Percentiles rank a stretch among this genome's conserved stretches.
These are phyloP conservation scores for Penicillium odoratum DNA, from an alignment of 495 filamentous ascomycete species.

Conservation along the genomic window DNA sequence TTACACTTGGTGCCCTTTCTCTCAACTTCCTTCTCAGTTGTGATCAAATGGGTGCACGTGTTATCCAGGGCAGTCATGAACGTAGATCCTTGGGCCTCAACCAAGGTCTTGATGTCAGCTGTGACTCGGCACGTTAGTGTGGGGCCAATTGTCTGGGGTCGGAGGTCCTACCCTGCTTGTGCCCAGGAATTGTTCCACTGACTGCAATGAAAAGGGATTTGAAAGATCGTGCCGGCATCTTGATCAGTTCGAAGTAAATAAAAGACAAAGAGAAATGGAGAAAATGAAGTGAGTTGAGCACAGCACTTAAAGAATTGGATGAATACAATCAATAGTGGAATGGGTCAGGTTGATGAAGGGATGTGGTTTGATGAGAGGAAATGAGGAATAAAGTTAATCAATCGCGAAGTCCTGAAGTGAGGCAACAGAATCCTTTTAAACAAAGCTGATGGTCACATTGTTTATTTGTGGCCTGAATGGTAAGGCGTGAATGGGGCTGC, in stretches of 20 bases:
- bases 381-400: neutral
- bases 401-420: neutral
- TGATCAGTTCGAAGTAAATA: neutral
- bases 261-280: neutral
- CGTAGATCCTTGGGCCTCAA: constrained; percentile 51
- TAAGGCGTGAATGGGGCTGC: neutral
- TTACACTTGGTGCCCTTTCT: constrained; percentile 46
- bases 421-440: neutral
- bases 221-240: constrained; percentile 36
- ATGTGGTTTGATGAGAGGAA: too few relatives aligned
- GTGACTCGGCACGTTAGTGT: constrained; percentile 7
- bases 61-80: constrained; percentile 46
- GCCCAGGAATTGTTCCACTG: constrained; percentile 58
- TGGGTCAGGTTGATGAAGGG: too few relatives aligned
- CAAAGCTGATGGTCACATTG: neutral
- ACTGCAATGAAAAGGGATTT: constrained; percentile 54
- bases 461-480: neutral
- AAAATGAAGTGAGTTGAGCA: neutral
- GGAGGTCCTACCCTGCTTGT: constrained; percentile 47
- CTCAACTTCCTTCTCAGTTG: constrained; percentile 52
- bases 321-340: too few relatives aligned
- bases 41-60: constrained; percentile 61
- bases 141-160: neutral
- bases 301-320: neutral
- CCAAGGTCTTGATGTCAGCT: constrained; percentile 39